Evolutionary conservation across 306 rosid species (phyloP).

Genomic region (Corylus americana): DNA sequence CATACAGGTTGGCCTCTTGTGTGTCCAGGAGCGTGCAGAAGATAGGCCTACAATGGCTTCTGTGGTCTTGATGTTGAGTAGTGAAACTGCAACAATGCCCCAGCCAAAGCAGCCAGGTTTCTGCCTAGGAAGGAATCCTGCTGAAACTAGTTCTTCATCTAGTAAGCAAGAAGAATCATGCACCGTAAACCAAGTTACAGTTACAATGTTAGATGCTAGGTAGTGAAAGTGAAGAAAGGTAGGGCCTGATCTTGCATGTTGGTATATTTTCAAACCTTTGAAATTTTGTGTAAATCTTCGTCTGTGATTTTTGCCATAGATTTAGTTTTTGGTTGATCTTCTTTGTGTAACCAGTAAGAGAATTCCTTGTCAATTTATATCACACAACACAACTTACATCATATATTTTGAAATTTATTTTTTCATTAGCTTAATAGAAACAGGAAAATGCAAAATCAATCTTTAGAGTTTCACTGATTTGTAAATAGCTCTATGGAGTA

Average conservation of each 20-base stretch:
- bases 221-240: conserved; percentile 25
- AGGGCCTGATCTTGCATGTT: conserved; percentile 15
- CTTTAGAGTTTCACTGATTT: too few species aligned
- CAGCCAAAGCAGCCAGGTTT: conserved; percentile 74
- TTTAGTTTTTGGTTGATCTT: conserved; percentile 26
- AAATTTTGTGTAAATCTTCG: conserved; percentile 18
- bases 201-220: conserved; percentile 68
- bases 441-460: too few species aligned
- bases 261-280: conserved; percentile 21
- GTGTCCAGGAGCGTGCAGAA: conserved; percentile 50
- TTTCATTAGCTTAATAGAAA: too few species aligned
- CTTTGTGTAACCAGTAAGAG: conserved; percentile 34
- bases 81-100: conserved; percentile 60
- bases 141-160: conserved; percentile 56
- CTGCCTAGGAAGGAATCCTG: conserved; percentile 46
- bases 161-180: conserved; percentile 60
- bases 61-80: conserved; percentile 58
- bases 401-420: neutral
- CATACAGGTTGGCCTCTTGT: conserved; percentile 52
- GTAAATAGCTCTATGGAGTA: too few species aligned
- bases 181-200: conserved; percentile 74
- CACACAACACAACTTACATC: neutral
- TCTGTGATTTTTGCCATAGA: conserved; percentile 25
- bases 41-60: conserved; percentile 42
- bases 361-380: conserved; percentile 7